A percentile compares a stretch with the other conserved stretches of the same genome.
These are phyloP conservation scores for Staphylotrichum tortipilum DNA, from an alignment of 495 filamentous ascomycete genomes.

Conservation along the genomic window DNA sequence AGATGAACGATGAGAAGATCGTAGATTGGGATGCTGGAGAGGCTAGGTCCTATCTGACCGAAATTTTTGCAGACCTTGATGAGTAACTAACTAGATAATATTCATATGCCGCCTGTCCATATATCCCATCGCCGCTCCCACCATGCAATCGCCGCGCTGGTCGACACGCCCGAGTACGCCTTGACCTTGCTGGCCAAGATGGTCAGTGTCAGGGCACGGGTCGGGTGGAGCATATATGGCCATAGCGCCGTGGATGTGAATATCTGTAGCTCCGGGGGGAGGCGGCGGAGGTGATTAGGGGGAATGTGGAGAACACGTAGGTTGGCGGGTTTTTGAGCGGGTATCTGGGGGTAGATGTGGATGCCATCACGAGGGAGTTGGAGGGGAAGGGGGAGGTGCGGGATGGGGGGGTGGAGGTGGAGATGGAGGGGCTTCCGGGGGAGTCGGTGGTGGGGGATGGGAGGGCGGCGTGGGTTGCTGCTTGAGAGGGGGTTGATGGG, in stretches of 20 bases:
- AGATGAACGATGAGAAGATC: conserved; percentile 10
- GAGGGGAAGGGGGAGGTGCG: conserved; percentile 48
- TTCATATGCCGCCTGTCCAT: too few relatives aligned
- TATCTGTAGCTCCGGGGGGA: conserved; percentile 63
- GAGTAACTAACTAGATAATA: too few relatives aligned
- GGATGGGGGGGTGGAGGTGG: conserved; percentile 5
- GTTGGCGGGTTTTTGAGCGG: conserved; percentile 70
- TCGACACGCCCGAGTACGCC: conserved; percentile 44
- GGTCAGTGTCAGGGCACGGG: conserved; percentile 74
- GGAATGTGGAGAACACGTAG: conserved; percentile 94
- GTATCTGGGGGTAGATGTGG: conserved; percentile 74
- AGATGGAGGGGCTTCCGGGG: conserved; percentile 5
- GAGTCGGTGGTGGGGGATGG: conserved; percentile 8
- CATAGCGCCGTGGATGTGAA: conserved; percentile 89
- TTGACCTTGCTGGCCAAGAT: conserved; percentile 68
- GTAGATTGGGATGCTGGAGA: conserved; percentile 14
- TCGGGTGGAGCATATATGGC: conserved; percentile 88
- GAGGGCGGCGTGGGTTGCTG: too few relatives aligned
- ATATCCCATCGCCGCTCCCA: too few relatives aligned
- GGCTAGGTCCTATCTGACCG: conserved; percentile 8
- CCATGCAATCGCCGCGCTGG: conserved; percentile 55
- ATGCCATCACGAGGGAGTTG: conserved; percentile 64
- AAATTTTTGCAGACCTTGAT: conserved; percentile 2
- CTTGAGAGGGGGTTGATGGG: too few relatives aligned
- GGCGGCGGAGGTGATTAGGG: conserved; percentile 46